Evolutionary conservation across 1,284 basidiomycete genomes (phyloP).

Genomic region (Ganoderma multipileum): DNA sequence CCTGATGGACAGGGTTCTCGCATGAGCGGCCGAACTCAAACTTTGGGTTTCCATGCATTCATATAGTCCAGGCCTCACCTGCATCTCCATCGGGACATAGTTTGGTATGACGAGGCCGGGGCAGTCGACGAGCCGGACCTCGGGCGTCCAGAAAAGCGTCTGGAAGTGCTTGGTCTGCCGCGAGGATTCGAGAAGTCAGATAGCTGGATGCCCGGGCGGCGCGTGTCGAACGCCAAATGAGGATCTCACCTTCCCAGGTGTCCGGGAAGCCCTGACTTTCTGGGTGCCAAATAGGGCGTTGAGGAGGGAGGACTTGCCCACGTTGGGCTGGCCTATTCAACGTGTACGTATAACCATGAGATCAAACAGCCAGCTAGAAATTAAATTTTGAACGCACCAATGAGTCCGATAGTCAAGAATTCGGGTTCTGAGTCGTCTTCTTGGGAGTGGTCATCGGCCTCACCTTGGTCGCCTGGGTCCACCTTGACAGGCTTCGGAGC

Average conservation of each 20-base stretch:
- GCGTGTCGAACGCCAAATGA: slow-evolving; percentile 4
- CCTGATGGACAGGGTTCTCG: slow-evolving; percentile 47
- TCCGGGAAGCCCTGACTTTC: slow-evolving; percentile 86
- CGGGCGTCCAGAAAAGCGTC: slow-evolving; percentile 86
- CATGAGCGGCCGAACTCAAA: slow-evolving; percentile 7
- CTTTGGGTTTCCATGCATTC: not conserved
- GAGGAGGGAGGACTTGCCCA: slow-evolving; percentile 90
- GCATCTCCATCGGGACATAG: slow-evolving; percentile 80
- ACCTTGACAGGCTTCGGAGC: slow-evolving; percentile 40
- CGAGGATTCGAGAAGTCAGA: slow-evolving; percentile 7
- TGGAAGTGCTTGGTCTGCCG: slow-evolving; percentile 91
- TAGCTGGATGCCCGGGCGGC: not conserved
- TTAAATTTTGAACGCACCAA: slow-evolving; percentile 55
- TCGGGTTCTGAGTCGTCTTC: slow-evolving; percentile 51
- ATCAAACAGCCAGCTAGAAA: not conserved
- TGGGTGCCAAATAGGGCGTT: slow-evolving; percentile 89
- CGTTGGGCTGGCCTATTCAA: slow-evolving; percentile 84
- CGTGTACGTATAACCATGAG: not conserved
- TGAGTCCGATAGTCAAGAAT: slow-evolving; percentile 82
- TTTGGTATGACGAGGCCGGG: slow-evolving; percentile 88
- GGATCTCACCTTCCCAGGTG: slow-evolving; percentile 81
- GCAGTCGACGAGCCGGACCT: slow-evolving; percentile 86
- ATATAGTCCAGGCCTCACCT: slow-evolving; percentile 53
- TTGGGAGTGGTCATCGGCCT: slow-evolving; percentile 35
- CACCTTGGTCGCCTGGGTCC: slow-evolving; percentile 22